Evolutionary conservation across 1,284 basidiomycete species (phyloP), one percentile per base, ranked within the genome.

Genomic region (Inonotus hispidus): DNA sequence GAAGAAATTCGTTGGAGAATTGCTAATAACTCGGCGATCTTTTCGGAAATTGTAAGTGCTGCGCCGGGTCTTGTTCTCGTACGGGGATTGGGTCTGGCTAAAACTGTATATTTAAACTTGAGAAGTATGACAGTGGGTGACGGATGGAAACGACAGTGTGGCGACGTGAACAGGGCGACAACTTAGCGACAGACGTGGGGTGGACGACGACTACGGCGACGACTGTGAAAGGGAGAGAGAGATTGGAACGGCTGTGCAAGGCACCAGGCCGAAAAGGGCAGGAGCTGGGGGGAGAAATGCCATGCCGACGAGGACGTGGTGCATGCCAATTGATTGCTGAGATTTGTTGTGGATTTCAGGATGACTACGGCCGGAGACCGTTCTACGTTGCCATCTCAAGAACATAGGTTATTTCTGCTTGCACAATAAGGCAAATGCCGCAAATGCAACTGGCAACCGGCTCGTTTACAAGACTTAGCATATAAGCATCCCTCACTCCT

Each of bases 311-410:
- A 6, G 13, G 52, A n/a, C 41, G 41, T 21, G 19, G 41, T 43
- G 10, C 11, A 16, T 23, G 50, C 50, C 50, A 52, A 52, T 52
- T 52, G 50, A 52, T 52, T 27, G 21, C 27, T 52, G 19, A 25
- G 46, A 23, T 27, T 49, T 49, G 41, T 43, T 43, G 23, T 25
- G n/a, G 11, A 16, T 21, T 32, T 27, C 14, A 52, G 23, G 32
- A 53, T 37, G 56, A 61, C 63, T 63, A 59, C 61, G 61, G 68
- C 66, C 68, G 65, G 69, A 71, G 72, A 61, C 62, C 46, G 71
- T 66, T 68, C 68, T 64, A 57, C 67, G 53, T 55, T 55, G 41
- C 68, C 70, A 68, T 65, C 66, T 56, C 32, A 27, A 50, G 32
- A 27, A 21, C 19, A 27, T 35, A 47, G n/a, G 46, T 23, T 58